Evolutionary conservation across 164 flowering plant species (phyloP), one percentile per base, ranked within the genome.

Genomic region (Aristolochia contorta): DNA sequence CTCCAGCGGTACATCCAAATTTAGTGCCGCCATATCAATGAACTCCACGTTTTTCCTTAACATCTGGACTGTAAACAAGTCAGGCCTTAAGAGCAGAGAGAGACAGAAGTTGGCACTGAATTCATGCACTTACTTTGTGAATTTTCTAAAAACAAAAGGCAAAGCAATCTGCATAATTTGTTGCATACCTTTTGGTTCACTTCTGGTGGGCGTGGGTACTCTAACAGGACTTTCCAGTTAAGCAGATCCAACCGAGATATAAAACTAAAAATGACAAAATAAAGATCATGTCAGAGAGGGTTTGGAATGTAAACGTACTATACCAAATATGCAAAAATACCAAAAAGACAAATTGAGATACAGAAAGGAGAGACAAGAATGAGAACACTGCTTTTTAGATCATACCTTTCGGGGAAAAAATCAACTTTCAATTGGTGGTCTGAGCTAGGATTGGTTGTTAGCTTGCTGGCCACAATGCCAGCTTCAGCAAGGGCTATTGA

Each of bases 1-100:
- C 58, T 72, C 90, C 1, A 73, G 71, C 15, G 80, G 66, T 67
- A 76, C 82, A 49, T 79, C 82, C 48, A 71, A 62, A 64, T 68
- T 69, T 33, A 80, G 73, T 58, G 74, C 78, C 80, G 61, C 84
- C 70, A 81, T 65, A 76, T 89, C 98, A 77, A 87, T 72, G 68
- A 80, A 82, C 53, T 59, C 81, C 54, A 80, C 72, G 62, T 77
- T 77, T 69, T 69, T 74, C 73, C 71, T 82, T 73, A 83, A 80
- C 67, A 84, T 81, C 98, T 93, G 98, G 80, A 87, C 98, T 93
- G 96, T 69, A 83, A 75, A 79, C 70, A 79, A 82, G 89, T 87
- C 84, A 83, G 84, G 62, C 69, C 76, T 79, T 77, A 80, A 82
- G 70, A 70, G 61, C 73, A 66, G 75, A 46, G 60, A 75, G 69